Percentiles rank a stretch among this genome's conserved stretches.
phyloP scores from a whole-genome alignment of 2,329 filamentous ascomycete genomes.

The Teratosphaeria zuluensis region DNA sequence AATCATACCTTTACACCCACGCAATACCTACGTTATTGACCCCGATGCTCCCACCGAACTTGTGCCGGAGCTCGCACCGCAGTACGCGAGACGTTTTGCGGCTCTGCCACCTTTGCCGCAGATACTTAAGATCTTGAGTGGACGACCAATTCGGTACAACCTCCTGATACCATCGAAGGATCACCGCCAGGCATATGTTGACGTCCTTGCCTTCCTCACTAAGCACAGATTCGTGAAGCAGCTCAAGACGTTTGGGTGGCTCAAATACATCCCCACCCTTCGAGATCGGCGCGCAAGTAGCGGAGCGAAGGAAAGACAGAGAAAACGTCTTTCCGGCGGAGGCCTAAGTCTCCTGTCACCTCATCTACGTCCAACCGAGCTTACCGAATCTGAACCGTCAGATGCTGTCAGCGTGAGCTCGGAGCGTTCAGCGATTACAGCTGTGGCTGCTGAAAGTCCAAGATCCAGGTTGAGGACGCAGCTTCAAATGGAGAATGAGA shows the following conservation, averaged over 20 bases:
- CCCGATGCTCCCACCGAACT: constrained; percentile 74
- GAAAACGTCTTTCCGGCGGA: not conserved
- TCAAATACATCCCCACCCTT: constrained; percentile 29
- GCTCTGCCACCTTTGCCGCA: constrained; percentile 73
- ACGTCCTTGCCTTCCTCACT: constrained; percentile 88
- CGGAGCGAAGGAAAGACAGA: not conserved
- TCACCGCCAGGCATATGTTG: constrained; percentile 77
- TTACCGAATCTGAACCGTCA: constrained; percentile 1
- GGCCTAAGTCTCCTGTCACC: constrained; percentile 16
- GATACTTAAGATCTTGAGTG: constrained; percentile 76
- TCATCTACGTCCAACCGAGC: constrained; percentile 14
- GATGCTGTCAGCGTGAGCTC: constrained; percentile 18
- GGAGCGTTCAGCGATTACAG: constrained; percentile 16
- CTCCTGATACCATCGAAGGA: constrained; percentile 76
- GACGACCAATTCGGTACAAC: constrained; percentile 72
- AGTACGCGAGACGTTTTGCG: constrained; percentile 72
- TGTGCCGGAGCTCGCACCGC: constrained; percentile 57
- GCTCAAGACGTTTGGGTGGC: constrained; percentile 81
- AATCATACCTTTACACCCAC: constrained; percentile 78
- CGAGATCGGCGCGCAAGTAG: not conserved
- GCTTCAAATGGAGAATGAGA: not conserved
- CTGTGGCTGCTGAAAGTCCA: not conserved
- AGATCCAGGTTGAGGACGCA: not conserved
- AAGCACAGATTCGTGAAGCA: constrained; percentile 90
- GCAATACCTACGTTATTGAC: constrained; percentile 84